Base-by-base conservation (phyloP, 768 basidiomycete species). In the Tulasnella sp. region DNA sequence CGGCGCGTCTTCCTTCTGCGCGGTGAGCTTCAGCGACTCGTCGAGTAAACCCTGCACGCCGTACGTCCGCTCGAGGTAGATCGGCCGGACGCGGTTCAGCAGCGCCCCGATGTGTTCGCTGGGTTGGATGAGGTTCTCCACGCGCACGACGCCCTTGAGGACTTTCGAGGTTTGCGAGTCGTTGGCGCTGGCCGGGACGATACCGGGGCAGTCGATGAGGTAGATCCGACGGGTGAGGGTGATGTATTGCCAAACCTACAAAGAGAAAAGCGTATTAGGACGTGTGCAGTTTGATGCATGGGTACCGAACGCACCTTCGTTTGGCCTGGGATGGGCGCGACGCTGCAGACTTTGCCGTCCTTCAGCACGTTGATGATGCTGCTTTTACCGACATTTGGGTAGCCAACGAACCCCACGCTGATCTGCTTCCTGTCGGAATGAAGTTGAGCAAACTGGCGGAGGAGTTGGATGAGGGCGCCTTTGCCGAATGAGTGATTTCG, bases 341-440 rank as follows among this genome's bases (percentile, higher is more conserved):
- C 95, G 14, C 87, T 87, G 84, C 97, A 99, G 76, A 98, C 96
- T 80, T 96, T 97, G 80, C 92, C 90, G 82, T 91, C 94, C 85
- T 98, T 98, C 74, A 99, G 86, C 42, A 96, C 98, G 82, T 99
- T 98, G 81, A 98, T 99, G 73, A 99, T 92, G 79, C 90, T 91
- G 75, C 91, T 94, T 82, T 99, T 99, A 17, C 96, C 96, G 74
- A 97, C 95, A 79, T 99, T 99, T 8, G 97, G 96, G 81, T 98
- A 99, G 66, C 97, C 96, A 76, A 99, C 87, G 79, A 99, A 93
- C 16, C 96, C 96, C 76, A 98, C 94, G n/a, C 94, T 95, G 77
- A 99, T 98, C 80, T 99, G 96, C 82, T 97, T 99, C 84, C 97
- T 98, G 83, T 99, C 96, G 14, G 94, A 92, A 80, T 98, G 97